Evolutionary conservation across 306 rosid genomes (phyloP).

Genomic region (Malus fusca): DNA sequence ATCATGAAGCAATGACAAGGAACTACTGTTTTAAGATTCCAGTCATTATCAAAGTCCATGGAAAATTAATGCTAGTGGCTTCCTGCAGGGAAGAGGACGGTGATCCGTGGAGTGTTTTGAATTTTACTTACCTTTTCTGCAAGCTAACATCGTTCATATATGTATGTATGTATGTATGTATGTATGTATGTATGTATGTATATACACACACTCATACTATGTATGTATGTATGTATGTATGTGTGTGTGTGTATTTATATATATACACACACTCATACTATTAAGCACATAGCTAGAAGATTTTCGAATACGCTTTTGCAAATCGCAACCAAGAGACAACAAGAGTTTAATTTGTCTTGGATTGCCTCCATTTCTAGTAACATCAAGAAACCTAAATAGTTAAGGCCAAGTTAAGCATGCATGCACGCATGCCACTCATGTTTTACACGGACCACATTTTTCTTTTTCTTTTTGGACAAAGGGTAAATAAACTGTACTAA

Average conservation of each 20-base stretch:
- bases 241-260: no score
- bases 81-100: background rate
- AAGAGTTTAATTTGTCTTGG: background rate
- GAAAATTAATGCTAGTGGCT: slow-evolving; percentile 9
- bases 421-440: background rate
- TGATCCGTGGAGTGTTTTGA: background rate
- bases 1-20: background rate
- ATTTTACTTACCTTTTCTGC: background rate
- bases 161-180: no score
- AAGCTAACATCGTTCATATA: background rate
- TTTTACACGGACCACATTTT: background rate
- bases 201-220: no score
- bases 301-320: background rate
- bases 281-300: background rate
- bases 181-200: no score
- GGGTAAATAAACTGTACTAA: background rate
- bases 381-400: background rate
- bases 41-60: background rate
- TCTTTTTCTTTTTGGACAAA: background rate
- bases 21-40: background rate
- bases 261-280: background rate
- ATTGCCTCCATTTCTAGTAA: background rate
- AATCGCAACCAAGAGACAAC: background rate
- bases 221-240: no score
- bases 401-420: background rate